phyloP scores from a whole-genome alignment of 768 basidiomycete genomes.

The Tulasnella sp. region DNA sequence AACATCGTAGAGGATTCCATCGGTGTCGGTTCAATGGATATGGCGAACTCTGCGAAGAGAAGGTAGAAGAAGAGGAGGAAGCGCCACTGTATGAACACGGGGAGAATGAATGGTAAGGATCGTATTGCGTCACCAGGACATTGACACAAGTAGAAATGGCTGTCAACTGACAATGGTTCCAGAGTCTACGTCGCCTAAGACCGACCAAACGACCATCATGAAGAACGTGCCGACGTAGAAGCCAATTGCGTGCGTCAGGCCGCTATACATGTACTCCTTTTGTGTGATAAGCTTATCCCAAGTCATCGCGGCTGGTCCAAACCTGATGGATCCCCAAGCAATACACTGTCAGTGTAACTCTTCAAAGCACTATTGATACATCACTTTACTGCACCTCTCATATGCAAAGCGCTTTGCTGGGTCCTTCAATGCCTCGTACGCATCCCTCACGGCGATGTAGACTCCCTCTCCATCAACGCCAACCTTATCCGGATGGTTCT shows the following conservation, averaged over 20 bases:
- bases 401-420: conserved; percentile 75
- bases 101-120: too few relatives aligned
- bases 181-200: conserved; percentile 46
- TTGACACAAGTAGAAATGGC: conserved; percentile 3
- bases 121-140: too few relatives aligned
- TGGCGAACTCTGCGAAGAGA: conserved; percentile 50
- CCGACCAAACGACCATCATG: conserved; percentile 49
- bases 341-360: neutral
- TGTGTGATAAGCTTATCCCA: conserved; percentile 62
- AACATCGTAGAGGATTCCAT: conserved; percentile 24
- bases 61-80: conserved; percentile 57
- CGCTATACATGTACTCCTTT: conserved; percentile 56
- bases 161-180: conserved; percentile 49
- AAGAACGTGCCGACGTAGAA: conserved; percentile 56
- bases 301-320: conserved; percentile 57
- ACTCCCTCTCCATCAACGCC: conserved; percentile 42
- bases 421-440: conserved; percentile 67
- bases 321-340: conserved; percentile 34
- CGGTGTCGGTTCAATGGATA: conserved; percentile 50
- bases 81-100: too few relatives aligned
- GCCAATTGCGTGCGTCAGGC: conserved; percentile 47
- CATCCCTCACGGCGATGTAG: conserved; percentile 62
- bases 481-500: conserved; percentile 66
- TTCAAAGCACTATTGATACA: neutral
- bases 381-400: conserved; percentile 50